Conservation (phyloP, 164 flowering plant genomes). For the Dillenia suffruticosa region DNA sequence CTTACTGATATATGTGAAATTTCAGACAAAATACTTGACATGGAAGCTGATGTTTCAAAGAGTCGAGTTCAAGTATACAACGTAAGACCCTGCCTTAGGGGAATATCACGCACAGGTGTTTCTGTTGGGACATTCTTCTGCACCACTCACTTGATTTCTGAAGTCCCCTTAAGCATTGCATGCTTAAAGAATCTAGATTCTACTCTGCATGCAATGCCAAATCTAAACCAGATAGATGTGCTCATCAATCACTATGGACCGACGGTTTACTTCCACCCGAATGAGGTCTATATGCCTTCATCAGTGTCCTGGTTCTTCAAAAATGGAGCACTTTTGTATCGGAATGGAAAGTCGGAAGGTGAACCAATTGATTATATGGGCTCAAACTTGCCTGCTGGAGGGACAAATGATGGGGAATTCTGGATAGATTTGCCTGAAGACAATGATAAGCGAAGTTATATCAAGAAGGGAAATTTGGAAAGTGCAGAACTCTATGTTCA, state of each 20-base stretch:
- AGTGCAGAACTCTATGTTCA: slow-evolving; percentile 32
- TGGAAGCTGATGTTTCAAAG: slow-evolving; percentile 15
- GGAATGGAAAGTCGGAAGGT: slow-evolving; percentile 23
- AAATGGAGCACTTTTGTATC: slow-evolving; percentile 62
- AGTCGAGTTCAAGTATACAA: slow-evolving; percentile 53
- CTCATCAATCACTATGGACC: slow-evolving; percentile 82
- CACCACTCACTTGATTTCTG: slow-evolving; percentile 25
- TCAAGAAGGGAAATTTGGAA: neutral
- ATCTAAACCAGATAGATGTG: slow-evolving; percentile 67
- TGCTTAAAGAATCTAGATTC: slow-evolving; percentile 68
- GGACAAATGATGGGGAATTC: slow-evolving; percentile 66
- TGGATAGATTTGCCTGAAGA: slow-evolving; percentile 76
- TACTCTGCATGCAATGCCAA: slow-evolving; percentile 67
- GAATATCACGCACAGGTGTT: slow-evolving; percentile 61
- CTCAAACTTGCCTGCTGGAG: slow-evolving; percentile 69
- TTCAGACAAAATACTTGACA: slow-evolving; percentile 27
- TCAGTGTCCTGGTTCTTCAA: slow-evolving; percentile 86
- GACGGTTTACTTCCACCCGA: slow-evolving; percentile 73
- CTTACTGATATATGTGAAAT: slow-evolving; percentile 71
- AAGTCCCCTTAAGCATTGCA: slow-evolving; percentile 35
- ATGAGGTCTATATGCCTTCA: slow-evolving; percentile 77
- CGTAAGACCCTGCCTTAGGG: slow-evolving; percentile 60
- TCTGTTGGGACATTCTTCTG: slow-evolving; percentile 80
- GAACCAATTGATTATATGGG: slow-evolving; percentile 50
- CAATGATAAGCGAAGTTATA: slow-evolving; percentile 20